A percentile compares a stretch with the other conserved stretches of the same genome.
Conservation (phyloP, 805 yeast genomes). For the Danielia reshetovae region DNA sequence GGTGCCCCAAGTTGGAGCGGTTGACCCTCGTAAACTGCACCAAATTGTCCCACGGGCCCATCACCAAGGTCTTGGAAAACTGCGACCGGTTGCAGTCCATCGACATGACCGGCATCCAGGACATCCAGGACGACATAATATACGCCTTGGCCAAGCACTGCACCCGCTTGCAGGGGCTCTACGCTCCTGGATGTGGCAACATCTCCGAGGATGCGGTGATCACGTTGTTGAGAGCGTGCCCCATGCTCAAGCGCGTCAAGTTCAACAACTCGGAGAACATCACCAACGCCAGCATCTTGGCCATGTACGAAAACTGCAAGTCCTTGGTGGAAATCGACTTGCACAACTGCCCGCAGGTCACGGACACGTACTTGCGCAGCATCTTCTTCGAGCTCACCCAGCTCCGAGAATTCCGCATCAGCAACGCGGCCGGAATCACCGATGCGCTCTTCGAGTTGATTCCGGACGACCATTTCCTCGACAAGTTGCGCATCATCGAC, state of each 20-base stretch:
- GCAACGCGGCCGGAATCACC: conserved; percentile 65
- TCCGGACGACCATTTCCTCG: conserved; percentile 48
- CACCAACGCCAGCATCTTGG: conserved; percentile 57
- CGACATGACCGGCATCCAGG: conserved; percentile 77
- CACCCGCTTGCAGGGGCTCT: conserved; percentile 78
- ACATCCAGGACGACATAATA: conserved; percentile 63
- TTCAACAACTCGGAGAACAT: conserved; percentile 68
- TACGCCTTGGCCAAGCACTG: conserved; percentile 66
- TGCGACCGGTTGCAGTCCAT: conserved; percentile 77
- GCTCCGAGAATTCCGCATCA: conserved; percentile 79
- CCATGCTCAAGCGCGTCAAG: conserved; percentile 76
- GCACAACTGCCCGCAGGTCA: conserved; percentile 72
- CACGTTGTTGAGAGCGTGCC: conserved; percentile 57
- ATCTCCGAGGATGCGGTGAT: conserved; percentile 65
- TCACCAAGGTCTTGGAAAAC: conserved; percentile 55
- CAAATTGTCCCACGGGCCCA: conserved; percentile 55
- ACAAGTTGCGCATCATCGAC: conserved; percentile 75
- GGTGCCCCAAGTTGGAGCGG: conserved; percentile 77
- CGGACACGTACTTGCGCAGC: conserved; percentile 55
- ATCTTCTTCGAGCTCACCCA: conserved; percentile 63
- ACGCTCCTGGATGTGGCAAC: conserved; percentile 79
- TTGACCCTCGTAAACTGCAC: conserved; percentile 81
- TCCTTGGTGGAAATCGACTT: conserved; percentile 86
- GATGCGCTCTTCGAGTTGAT: conserved; percentile 58
- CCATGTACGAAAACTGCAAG: conserved; percentile 68